Base-by-base conservation (phyloP, 2,329 filamentous ascomycete genomes). In the Phyllachora maydis region DNA sequence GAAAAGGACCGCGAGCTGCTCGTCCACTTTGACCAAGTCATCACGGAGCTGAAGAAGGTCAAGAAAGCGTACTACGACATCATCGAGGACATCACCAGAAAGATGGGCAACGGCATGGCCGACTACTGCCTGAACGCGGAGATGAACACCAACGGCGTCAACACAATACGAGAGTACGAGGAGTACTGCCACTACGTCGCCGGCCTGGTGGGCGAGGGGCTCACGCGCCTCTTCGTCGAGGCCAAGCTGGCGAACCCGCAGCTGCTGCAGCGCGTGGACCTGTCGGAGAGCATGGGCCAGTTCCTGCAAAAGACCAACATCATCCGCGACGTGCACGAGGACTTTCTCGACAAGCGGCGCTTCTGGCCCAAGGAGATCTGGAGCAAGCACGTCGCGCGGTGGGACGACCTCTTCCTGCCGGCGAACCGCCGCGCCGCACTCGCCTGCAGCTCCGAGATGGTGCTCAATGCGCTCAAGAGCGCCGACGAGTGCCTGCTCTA, bases 241-340 rank as follows among this genome's bases (percentile, higher is more conserved):
- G 74, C 75, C 23, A 66, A 76, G 30, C 72, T 91, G 27, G 88
- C 81, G 30, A 93, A 93, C 46, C 74, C 78, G 3, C 76, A 71
- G 27, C 62, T 98, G 24, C 54, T 85, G 24, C 64, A 83, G 32
- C 68, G 79, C 24, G 70, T 76, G 16, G 59, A 79, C 30, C 64
- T 98, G 23, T 78, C 81, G 36, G 83, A 92, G 50, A 85, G 81
- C 21, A 98, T 98, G 88, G 88, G 81, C 13, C 76, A 92, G 35
- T 92, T 98, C 50, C 56, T 98, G 30, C 88, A 98, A 44, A 92
- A 98, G 59, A 91, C 82, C 34, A 98, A 98, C 59, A 93, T 98
- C 46, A 93, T 95, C 42, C 79, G 88, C 42, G 88, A 98, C 45
- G 65, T 95, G 32, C 69, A 72, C 37, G 88, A 98, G 47, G 88